Evolutionary conservation across 148 eudicot genomes (phyloP), one percentile per base, ranked within the genome.

Genomic region (Cornus suecica): DNA sequence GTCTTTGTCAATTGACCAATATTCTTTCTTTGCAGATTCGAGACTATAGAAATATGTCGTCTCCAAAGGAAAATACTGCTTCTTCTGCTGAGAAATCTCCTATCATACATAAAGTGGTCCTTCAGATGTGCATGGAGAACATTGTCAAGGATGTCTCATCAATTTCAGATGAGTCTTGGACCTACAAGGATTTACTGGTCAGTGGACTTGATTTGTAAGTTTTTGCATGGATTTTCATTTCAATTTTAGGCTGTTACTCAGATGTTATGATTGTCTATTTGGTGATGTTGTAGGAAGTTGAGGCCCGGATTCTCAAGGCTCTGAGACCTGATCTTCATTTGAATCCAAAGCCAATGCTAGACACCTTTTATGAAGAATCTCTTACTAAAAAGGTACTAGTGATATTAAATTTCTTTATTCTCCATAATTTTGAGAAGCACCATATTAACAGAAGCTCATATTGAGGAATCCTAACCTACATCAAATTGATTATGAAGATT

Each of bases 151-250:
- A 73, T 31, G 62, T 73, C 25, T 73, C 32, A 14, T 62, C 31
- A 26, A 37, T 73, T n/a, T 32, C 76, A 10, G 34, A 73, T 62
- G 68, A 73, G 61, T 73, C 68, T 73, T 73, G 76, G 76, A 73
- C 76, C 29, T 73, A 73, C 56, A 73, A 62, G 7, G 76, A 73
- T 73, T 62, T 73, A 37, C 37, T 73, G 68, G 68, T 73, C 31
- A 62, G 76, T 73, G 37, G 51, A 60, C 48, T 31, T 58, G 62
- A 13, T 20, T 24, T 16, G 28, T 42, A 60, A 72, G 52, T 5
- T 25, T 62, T 27, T 24, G 64, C 30, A 56, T 58, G 8, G 6
- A 13, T 56, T n/a, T 54, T 61, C 9, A 7, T 28, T 60, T 73
- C 37, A 62, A 20, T 61, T 72, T 62, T n/a, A 37, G 64, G 25